These are phyloP conservation scores for Talaromyces borbonicus DNA, from an alignment of 495 filamentous ascomycete species.

Conservation along the genomic window DNA sequence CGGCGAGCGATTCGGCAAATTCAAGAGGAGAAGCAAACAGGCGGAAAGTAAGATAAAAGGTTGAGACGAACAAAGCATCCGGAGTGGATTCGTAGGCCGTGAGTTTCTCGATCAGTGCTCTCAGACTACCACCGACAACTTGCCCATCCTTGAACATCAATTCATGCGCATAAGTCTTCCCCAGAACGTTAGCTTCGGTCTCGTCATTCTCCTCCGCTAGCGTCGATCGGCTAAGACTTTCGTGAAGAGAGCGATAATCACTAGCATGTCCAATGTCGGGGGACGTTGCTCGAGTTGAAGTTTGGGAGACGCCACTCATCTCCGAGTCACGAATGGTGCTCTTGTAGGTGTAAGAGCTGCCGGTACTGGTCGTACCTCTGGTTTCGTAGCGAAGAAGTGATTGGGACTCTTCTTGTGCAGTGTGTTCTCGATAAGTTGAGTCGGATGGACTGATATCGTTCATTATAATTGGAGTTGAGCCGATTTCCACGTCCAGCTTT, in stretches of 20 bases:
- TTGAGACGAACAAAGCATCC: constrained; percentile 83
- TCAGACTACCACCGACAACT: constrained; percentile 83
- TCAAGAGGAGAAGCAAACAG: constrained; percentile 78
- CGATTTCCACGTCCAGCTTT: constrained; percentile 6
- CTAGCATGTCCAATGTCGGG: constrained; percentile 51
- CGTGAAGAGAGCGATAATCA: constrained; percentile 41
- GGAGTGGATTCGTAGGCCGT: constrained; percentile 91
- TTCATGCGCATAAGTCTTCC: constrained; percentile 83
- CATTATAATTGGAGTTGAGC: constrained; percentile 1
- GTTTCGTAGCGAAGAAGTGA: constrained; percentile 3
- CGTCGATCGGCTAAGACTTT: constrained; percentile 46
- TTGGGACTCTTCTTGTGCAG: constrained; percentile 6
- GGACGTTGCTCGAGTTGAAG: constrained; percentile 83
- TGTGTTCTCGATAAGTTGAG: constrained; percentile 4
- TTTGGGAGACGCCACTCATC: constrained; percentile 66
- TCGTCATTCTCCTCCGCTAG: constrained; percentile 67
- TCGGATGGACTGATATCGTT: constrained; percentile 9
- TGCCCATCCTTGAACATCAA: constrained; percentile 92
- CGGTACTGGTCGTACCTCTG: constrained; percentile 36
- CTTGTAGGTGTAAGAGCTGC: constrained; percentile 63
- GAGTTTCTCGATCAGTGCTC: constrained; percentile 84
- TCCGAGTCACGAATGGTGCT: constrained; percentile 71
- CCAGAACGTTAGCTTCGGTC: constrained; percentile 67
- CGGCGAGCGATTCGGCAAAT: constrained; percentile 71
- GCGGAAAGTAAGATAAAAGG: constrained; percentile 96